Conservation (phyloP, 1,284 basidiomycete genomes). For the Fomes fomentarius region DNA sequence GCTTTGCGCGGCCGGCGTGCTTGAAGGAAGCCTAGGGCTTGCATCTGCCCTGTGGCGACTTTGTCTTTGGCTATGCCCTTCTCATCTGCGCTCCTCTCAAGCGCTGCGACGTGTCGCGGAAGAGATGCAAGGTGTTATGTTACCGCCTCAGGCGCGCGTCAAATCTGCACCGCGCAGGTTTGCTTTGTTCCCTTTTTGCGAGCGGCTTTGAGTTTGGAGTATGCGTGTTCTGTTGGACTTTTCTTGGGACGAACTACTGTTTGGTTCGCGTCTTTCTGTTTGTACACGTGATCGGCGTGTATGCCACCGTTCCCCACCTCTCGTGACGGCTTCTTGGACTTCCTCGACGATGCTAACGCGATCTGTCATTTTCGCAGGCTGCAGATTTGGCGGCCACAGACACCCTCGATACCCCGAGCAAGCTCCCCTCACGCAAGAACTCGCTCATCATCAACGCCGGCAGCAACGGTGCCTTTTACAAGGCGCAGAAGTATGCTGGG, state of each 20-base stretch:
- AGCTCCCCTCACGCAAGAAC: conserved; percentile 22
- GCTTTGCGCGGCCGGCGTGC: conserved; percentile 1
- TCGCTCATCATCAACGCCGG: conserved; percentile 27
- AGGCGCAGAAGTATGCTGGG: conserved; percentile 48
- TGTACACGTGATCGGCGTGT: too few relatives aligned
- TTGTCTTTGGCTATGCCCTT: not conserved
- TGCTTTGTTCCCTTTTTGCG: not conserved
- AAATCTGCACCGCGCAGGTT: too few relatives aligned
- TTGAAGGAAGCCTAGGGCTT: not conserved
- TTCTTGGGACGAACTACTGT: not conserved
- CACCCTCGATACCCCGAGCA: conserved; percentile 15
- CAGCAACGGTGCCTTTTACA: conserved; percentile 44
- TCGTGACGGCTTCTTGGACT: not conserved
- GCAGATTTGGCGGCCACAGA: conserved; percentile 15
- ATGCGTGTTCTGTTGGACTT: not conserved
- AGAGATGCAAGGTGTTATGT: not conserved
- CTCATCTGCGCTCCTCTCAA: not conserved
- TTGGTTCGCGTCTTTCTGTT: not conserved
- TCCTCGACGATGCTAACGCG: too few relatives aligned
- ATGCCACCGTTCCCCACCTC: not conserved
- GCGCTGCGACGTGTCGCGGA: not conserved
- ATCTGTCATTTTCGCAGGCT: conserved; percentile 2
- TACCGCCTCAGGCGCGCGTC: too few relatives aligned
- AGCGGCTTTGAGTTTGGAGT: too few relatives aligned
- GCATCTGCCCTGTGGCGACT: not conserved